Base-by-base conservation (phyloP, 177 flowering plant species). In the Telopea speciosissima region DNA sequence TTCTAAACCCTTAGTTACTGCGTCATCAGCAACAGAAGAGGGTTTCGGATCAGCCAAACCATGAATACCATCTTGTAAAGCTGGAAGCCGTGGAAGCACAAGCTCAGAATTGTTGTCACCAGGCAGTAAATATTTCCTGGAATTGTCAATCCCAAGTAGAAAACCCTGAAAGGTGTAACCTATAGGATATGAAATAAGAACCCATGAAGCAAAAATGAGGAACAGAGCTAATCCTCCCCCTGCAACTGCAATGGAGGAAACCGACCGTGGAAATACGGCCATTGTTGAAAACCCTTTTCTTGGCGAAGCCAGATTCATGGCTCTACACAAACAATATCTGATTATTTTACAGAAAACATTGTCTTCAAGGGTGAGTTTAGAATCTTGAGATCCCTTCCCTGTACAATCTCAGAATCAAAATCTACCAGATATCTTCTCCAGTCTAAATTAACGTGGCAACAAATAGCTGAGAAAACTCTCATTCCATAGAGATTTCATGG, bases 191-290 rank as follows among this genome's bases (percentile, higher is more conserved):
- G 91, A 84, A 68, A 89, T 73, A 59, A 89, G 70, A 69, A 88
- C 54, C 71, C 78, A 78, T 0, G 91, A 90, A 73, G 87, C 92
- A 21, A 85, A 66, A 65, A 85, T 62, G 65, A 91, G 74, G 75
- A 91, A 89, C 68, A 87, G 23, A 21, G 97, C 97, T 66, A 91
- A 72, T 49, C 84, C 90, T 68, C 83, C 89, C 8, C 82, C 85
- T 62, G 84, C 72, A 31, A 74, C 80, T 54, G 70, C 78, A 68
- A 88, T 88, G 22, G 89, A 70, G 17, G 82, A 65, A 66, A 86
- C 70, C 24, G 81, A 52, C 67, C 81, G 82, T 5, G 90, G 93
- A 66, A 84, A 85, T 5, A 78, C 66, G 61, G 71, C 66, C 78
- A 76, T 71, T 16, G 49, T 44, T 0, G 72, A 28, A 63, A 71